Evolutionary conservation across 202 grass and related monocot genomes (phyloP), one percentile per base, ranked within the genome.

Genomic region (Elaeis oleifera): DNA sequence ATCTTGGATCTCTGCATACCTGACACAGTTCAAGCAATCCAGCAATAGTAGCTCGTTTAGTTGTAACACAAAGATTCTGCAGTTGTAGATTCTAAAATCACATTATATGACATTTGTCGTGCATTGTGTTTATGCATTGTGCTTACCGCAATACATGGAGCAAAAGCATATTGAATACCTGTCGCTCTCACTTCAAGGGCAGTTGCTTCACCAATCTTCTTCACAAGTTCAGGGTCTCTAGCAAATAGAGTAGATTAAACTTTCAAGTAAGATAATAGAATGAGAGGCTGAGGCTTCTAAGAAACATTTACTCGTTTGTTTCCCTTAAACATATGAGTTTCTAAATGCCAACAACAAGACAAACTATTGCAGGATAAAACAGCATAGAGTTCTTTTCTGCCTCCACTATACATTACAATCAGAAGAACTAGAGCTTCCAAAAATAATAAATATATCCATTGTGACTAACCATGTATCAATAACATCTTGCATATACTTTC

Each of bases 1-100:
- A 96, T 70, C 92, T 88, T 71, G 92, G 92, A 78, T 96, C 92
- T 86, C 87, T 90, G 75, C 92, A 96, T 71, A 96, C 87, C 92
- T 96, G 59, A 74, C 71, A 59, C 49, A 71, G 62, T 6, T 60
- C 72, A 78, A 71, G 59, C 44, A 65, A 80, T 63, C 50, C 64
- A 64, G 7, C 4, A 21, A 19, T 51, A 27, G 36, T 59, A 56
- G 23, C 5, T 18, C 0, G 6, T 20, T 59, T 56, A 13, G 16
- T 6, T 20, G 50, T 31, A 80, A 39, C 56, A 71, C 64, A 16
- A 71, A 53, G 44, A 50, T 66, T 44, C 36, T 44, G 36, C 36
- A 44, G 36, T 44, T 44, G 36, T 13, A 9, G 36, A 44, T 13
- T 44, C 11, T 44, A 44, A 44, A 64, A 18, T 20, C 36, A 49